phyloP scores from a whole-genome alignment of 2,329 filamentous ascomycete species.

The Aspergillus sp. region DNA sequence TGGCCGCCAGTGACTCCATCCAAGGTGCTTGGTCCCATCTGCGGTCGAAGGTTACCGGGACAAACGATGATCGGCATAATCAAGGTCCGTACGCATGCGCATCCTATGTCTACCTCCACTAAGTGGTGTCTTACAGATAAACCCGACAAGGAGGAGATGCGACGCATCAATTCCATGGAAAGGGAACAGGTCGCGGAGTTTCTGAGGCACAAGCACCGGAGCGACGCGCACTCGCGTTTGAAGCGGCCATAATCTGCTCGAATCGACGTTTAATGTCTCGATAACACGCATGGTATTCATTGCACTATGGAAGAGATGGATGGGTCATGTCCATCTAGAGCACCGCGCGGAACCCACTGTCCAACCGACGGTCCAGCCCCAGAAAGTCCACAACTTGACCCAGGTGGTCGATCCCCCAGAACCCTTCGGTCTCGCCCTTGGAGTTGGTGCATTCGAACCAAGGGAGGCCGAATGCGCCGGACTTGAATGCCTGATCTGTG shows the following conservation, averaged over 20 bases:
- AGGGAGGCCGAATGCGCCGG: constrained; percentile 61
- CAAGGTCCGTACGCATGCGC: constrained; percentile 1
- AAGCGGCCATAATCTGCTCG: background rate
- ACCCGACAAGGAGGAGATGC: constrained; percentile 17
- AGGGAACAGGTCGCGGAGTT: constrained; percentile 33
- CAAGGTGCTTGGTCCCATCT: constrained; percentile 12
- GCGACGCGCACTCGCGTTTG: constrained; percentile 8
- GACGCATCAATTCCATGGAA: constrained; percentile 28
- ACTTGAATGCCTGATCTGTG: constrained; percentile 51
- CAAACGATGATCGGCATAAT: background rate
- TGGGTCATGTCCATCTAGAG: constrained; percentile 19
- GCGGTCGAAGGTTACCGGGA: constrained; percentile 8
- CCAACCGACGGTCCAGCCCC: constrained; percentile 44
- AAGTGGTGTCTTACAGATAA: background rate
- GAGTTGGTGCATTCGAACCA: constrained; percentile 59
- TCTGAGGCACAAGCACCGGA: constrained; percentile 30
- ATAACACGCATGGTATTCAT: background rate
- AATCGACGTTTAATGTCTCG: constrained; percentile 1
- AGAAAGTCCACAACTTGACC: constrained; percentile 55
- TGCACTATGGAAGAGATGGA: background rate
- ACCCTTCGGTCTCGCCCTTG: constrained; percentile 53
- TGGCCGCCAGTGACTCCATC: constrained; percentile 10
- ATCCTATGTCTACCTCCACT: background rate
- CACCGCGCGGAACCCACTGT: constrained; percentile 29
- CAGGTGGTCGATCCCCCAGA: constrained; percentile 63